Base-by-base conservation (phyloP, 805 yeast genomes). In the Wickerhamomyces mucosus region DNA sequence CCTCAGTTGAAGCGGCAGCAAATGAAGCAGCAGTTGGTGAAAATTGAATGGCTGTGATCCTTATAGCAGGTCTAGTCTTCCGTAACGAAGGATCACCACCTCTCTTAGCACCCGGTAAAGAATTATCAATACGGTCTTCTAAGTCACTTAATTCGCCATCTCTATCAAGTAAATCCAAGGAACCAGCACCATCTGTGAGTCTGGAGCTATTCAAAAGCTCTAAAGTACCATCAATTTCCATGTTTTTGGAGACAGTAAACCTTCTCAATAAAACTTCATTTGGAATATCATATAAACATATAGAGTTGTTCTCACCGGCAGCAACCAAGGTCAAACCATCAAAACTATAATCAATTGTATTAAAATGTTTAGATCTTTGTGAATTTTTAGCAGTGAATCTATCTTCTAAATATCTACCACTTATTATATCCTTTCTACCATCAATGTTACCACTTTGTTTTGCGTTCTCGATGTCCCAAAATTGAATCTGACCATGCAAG, bases 1-100 rank as follows among this genome's bases (percentile, higher is more conserved):
- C 98, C 54, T 89, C 97, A 0, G 98, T 92, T 1, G 96, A 78
- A 0, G 96, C 92, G 26, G 94, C 95, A 1, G 95, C 92, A 65
- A 92, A 92, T 21, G 94, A 75, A 15, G 79, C 67, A 2, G 94
- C 80, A 0, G 96, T 79, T 14, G 98, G 98, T 2, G 95, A 83
- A 49, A 88, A 92, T 43, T 67, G 69, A 18, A 92, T 67, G 4
- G 79, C 63, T 3, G 84, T 73, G 5, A 88, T 86, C 48, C 94
- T 64, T n/a, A 92, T 69, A 43, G 77, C 94, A 0, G 96, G 92
- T 41, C 86, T 71, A 1, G 74, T 65, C 31, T 72, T 70, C 45
- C 96, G 69, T 8, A 75, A 70, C 9, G 94, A 74, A 8, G 83
- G 72, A 53, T 85, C 96, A 25, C 72, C 72, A 40, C 89, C 67